A percentile compares a stretch with the other conserved stretches of the same genome.
Conservation (phyloP, 345 rosid species). For the Ceriops decandra region DNA sequence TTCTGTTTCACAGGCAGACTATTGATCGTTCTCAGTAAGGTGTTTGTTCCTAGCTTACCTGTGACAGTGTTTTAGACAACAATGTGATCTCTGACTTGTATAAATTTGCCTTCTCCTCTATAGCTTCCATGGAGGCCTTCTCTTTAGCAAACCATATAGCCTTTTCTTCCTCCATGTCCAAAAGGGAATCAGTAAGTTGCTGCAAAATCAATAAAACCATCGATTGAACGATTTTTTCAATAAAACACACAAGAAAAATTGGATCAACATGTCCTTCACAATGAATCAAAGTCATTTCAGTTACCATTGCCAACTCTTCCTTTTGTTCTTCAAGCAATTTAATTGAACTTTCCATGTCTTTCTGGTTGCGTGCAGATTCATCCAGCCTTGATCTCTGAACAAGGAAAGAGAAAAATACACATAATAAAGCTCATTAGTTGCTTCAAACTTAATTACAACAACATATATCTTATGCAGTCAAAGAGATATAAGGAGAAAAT, state of each 20-base stretch:
- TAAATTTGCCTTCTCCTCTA: constrained; percentile 54
- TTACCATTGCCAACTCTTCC: constrained; percentile 90
- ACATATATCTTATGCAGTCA: neutral
- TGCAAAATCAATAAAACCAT: constrained; percentile 31
- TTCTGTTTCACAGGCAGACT: neutral
- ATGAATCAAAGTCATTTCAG: neutral
- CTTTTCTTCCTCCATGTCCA: constrained; percentile 92
- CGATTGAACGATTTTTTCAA: neutral
- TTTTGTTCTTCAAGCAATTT: constrained; percentile 62
- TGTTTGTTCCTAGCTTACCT: constrained; percentile 40
- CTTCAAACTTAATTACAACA: constrained; percentile 9
- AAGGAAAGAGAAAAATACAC: constrained; percentile 16
- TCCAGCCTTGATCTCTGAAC: constrained; percentile 58
- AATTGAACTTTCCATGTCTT: constrained; percentile 47
- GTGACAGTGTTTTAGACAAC: constrained; percentile 43
- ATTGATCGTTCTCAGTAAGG: neutral
- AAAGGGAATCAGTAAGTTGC: constrained; percentile 76
- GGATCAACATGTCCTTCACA: too few relatives aligned
- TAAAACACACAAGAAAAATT: neutral
- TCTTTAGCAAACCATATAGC: constrained; percentile 76
- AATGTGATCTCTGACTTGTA: constrained; percentile 38
- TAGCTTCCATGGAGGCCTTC: constrained; percentile 53
- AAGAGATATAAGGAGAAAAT: neutral
- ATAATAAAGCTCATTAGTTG: constrained; percentile 5
- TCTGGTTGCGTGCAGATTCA: constrained; percentile 47